These are phyloP conservation scores for Tetracladium maxilliforme DNA, from an alignment of 2,329 filamentous ascomycete genomes.

Conservation along the genomic window DNA sequence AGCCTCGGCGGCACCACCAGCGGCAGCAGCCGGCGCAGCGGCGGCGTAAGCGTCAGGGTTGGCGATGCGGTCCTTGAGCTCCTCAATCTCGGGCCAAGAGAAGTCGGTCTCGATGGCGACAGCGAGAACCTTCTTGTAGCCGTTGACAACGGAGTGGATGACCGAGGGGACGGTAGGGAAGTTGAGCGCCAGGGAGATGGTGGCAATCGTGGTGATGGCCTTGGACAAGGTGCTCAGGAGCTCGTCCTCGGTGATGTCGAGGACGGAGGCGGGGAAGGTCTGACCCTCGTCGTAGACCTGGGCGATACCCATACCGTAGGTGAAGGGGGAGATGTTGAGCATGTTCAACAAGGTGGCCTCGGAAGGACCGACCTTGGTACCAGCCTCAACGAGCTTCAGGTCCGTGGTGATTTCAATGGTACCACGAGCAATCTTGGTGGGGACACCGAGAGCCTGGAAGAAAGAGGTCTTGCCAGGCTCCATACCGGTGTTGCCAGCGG, in stretches of 20 bases:
- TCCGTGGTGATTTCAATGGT: slow-evolving; percentile 99
- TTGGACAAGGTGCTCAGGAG: slow-evolving; percentile 70
- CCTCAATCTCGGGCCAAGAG: slow-evolving; percentile 88
- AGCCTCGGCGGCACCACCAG: slow-evolving; percentile 32
- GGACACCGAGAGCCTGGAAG: slow-evolving; percentile 99
- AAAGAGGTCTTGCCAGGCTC: slow-evolving; percentile 99
- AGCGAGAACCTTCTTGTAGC: slow-evolving; percentile 92
- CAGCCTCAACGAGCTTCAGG: slow-evolving; percentile 92
- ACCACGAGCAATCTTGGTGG: slow-evolving; percentile 99
- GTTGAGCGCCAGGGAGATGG: slow-evolving; percentile 81
- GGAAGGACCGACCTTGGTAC: slow-evolving; percentile 90
- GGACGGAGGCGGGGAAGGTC: slow-evolving; percentile 69
- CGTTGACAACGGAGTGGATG: slow-evolving; percentile 92
- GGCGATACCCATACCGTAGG: slow-evolving; percentile 90
- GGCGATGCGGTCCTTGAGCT: slow-evolving; percentile 98
- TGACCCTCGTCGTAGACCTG: slow-evolving; percentile 99
- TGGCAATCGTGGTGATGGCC: slow-evolving; percentile 76
- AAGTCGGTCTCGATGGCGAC: slow-evolving; percentile 83
- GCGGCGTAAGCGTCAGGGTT: slow-evolving; percentile 95
- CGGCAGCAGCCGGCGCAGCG: slow-evolving; percentile 56
- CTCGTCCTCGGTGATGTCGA: slow-evolving; percentile 92
- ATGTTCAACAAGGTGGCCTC: slow-evolving; percentile 99
- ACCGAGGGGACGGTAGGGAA: slow-evolving; percentile 94
- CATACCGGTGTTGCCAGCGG: slow-evolving; percentile 99
- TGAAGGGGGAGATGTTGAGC: slow-evolving; percentile 99